phyloP scores from a whole-genome alignment of 2,329 filamentous ascomycete species.

The Cladosporium sp. region DNA sequence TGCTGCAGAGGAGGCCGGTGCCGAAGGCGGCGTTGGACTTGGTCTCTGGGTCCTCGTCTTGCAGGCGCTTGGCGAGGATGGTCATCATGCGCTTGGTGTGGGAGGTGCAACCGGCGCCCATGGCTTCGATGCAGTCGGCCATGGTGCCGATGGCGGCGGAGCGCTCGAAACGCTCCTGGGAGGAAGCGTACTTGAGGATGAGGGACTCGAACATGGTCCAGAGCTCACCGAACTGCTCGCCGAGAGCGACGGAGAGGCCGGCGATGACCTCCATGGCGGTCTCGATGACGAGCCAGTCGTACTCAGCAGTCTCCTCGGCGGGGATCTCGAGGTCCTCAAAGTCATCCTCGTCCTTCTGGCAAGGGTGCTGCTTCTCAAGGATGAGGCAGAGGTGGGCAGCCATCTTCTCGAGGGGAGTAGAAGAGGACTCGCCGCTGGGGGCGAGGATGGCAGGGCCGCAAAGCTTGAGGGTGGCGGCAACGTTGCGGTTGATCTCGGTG shows the following conservation, averaged over 20 bases:
- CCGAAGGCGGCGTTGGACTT: slow-evolving; percentile 96
- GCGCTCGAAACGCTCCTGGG: slow-evolving; percentile 80
- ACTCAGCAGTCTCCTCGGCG: slow-evolving; percentile 77
- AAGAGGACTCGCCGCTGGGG: slow-evolving; percentile 55
- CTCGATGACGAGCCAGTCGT: slow-evolving; percentile 96
- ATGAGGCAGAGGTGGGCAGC: slow-evolving; percentile 72
- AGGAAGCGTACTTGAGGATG: slow-evolving; percentile 80
- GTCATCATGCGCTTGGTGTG: slow-evolving; percentile 75
- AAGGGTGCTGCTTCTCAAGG: slow-evolving; percentile 85
- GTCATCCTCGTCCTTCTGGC: slow-evolving; percentile 83
- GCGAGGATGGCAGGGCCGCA: slow-evolving; percentile 84
- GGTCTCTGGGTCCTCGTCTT: slow-evolving; percentile 84
- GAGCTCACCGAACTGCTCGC: slow-evolving; percentile 74
- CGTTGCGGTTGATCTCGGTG: slow-evolving; percentile 91
- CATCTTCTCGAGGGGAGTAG: slow-evolving; percentile 51
- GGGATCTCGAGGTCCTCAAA: slow-evolving; percentile 71
- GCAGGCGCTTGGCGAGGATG: slow-evolving; percentile 78
- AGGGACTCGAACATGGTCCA: slow-evolving; percentile 97
- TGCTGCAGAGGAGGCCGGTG: slow-evolving; percentile 76
- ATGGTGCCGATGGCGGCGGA: slow-evolving; percentile 88
- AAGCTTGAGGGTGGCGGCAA: slow-evolving; percentile 84
- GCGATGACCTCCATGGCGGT: slow-evolving; percentile 89
- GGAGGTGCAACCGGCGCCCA: slow-evolving; percentile 74
- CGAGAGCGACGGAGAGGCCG: slow-evolving; percentile 77
- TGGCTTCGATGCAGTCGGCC: slow-evolving; percentile 83